Percentiles rank a stretch among this genome's conserved stretches.
phyloP scores from a whole-genome alignment of 2,329 filamentous ascomycete genomes.

The Blumeria graminis region DNA sequence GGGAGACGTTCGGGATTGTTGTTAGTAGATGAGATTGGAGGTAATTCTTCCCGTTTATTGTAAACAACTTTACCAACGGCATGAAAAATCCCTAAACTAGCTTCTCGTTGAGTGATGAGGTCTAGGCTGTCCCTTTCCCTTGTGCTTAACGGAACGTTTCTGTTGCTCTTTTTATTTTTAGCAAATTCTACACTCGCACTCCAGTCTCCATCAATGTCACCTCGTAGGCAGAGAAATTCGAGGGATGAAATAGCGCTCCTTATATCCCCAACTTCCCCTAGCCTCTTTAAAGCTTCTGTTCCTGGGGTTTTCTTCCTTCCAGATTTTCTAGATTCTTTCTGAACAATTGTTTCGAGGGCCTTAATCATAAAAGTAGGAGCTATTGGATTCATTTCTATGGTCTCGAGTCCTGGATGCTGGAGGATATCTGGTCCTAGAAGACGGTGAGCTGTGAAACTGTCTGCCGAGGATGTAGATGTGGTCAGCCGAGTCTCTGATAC shows the following conservation, averaged over 20 bases:
- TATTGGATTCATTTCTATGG: constrained; percentile 84
- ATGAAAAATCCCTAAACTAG: constrained; percentile 83
- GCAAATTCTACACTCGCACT: constrained; percentile 43
- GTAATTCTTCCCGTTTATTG: constrained; percentile 55
- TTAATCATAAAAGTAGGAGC: constrained; percentile 69
- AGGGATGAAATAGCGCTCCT: constrained; percentile 78
- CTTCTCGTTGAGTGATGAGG: constrained; percentile 65
- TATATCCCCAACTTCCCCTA: constrained; percentile 78
- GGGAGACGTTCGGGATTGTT: constrained; percentile 31
- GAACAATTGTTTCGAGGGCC: constrained; percentile 56
- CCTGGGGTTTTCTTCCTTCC: constrained; percentile 54
- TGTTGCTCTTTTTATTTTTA: constrained; percentile 38
- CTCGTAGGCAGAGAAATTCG: constrained; percentile 74
- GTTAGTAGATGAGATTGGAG: constrained; percentile 16
- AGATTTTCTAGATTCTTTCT: constrained; percentile 65
- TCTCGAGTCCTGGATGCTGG: constrained; percentile 50
- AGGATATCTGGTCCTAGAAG: constrained; percentile 70
- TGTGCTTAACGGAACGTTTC: constrained; percentile 39
- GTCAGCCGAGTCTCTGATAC: constrained; percentile 78
- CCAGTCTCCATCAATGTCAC: constrained; percentile 51
- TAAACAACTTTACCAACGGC: constrained; percentile 90
- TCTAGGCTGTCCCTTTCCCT: constrained; percentile 61
- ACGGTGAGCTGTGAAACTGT: constrained; percentile 82
- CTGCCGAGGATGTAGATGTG: constrained; percentile 59
- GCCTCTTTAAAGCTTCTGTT: constrained; percentile 47